These are phyloP conservation scores for Albatrellus sp. DNA, from an alignment of 1,284 basidiomycete genomes.

Conservation along the genomic window DNA sequence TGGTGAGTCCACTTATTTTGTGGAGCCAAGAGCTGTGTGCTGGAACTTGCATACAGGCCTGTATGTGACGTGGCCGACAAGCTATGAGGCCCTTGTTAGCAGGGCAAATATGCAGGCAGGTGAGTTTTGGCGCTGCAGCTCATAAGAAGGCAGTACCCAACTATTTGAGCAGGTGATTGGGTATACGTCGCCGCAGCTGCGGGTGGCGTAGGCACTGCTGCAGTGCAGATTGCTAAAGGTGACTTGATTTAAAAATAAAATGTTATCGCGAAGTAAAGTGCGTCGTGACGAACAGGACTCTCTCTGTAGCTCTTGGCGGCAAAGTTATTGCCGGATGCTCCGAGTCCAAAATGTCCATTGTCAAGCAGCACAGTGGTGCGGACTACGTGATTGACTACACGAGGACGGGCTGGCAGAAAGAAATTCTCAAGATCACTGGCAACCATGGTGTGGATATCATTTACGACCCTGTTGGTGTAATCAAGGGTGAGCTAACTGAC, in stretches of 20 bases:
- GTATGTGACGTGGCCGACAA: conserved; percentile 82
- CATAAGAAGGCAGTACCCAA: background rate
- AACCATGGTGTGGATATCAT: conserved; percentile 83
- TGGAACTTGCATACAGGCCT: conserved; percentile 29
- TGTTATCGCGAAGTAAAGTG: too few species aligned
- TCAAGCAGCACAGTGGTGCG: conserved; percentile 56
- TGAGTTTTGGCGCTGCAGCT: conserved; percentile 12
- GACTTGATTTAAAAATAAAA: too few species aligned
- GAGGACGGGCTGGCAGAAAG: conserved; percentile 59
- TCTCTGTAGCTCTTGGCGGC: conserved; percentile 49
- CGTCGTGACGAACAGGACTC: too few species aligned
- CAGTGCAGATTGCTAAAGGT: conserved; percentile 86
- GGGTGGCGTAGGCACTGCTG: conserved; percentile 86
- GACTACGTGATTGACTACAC: conserved; percentile 63
- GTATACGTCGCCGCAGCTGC: conserved; percentile 83
- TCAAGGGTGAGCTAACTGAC: conserved; percentile 34
- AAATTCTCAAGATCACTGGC: conserved; percentile 60
- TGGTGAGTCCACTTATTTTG: conserved; percentile 18
- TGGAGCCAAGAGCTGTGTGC: background rate
- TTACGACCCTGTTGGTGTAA: conserved; percentile 81
- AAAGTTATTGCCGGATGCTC: conserved; percentile 74
- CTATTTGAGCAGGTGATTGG: conserved; percentile 56
- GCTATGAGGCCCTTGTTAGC: conserved; percentile 82
- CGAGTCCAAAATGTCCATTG: conserved; percentile 54
- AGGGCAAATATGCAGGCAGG: conserved; percentile 68